Percentiles rank a stretch among this genome's conserved stretches.
Conservation (phyloP, 306 rosid species). For the Abrus precatorius region DNA sequence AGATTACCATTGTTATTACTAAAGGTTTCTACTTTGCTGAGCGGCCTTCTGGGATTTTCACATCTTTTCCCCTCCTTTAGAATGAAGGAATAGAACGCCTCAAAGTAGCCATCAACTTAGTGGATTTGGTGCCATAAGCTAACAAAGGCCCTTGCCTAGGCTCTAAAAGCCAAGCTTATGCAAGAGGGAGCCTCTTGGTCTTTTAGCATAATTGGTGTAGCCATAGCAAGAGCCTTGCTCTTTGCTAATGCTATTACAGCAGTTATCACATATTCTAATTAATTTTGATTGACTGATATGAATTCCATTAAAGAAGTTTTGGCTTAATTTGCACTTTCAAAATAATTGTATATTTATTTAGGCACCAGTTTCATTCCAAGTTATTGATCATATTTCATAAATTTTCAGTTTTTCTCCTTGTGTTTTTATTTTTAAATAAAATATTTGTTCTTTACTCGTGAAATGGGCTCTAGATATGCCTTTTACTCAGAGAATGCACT, state of each 20-base stretch:
- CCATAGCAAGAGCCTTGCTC: background rate
- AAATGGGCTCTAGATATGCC: slow-evolving; percentile 10
- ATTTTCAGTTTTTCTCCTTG: background rate
- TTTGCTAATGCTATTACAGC: background rate
- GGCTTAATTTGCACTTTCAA: background rate
- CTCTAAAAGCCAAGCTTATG: background rate
- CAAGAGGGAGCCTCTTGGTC: background rate
- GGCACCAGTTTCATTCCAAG: slow-evolving; percentile 30
- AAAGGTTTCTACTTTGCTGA: background rate
- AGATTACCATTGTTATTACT: background rate
- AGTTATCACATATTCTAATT: background rate
- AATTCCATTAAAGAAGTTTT: background rate
- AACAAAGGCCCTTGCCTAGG: background rate
- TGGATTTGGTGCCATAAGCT: background rate
- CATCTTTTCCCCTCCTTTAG: background rate
- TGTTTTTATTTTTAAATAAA: slow-evolving; percentile 1
- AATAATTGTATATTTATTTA: background rate
- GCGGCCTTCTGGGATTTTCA: background rate
- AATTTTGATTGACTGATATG: background rate
- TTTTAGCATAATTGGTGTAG: background rate
- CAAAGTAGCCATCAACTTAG: background rate
- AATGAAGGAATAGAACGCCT: background rate
- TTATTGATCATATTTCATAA: background rate
- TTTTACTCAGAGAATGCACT: slow-evolving; percentile 11
- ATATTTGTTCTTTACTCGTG: background rate